Percentiles rank a stretch among this genome's conserved stretches.
These are phyloP conservation scores for Tuber melanosporum DNA, from an alignment of 495 filamentous ascomycete genomes.

Conservation along the genomic window DNA sequence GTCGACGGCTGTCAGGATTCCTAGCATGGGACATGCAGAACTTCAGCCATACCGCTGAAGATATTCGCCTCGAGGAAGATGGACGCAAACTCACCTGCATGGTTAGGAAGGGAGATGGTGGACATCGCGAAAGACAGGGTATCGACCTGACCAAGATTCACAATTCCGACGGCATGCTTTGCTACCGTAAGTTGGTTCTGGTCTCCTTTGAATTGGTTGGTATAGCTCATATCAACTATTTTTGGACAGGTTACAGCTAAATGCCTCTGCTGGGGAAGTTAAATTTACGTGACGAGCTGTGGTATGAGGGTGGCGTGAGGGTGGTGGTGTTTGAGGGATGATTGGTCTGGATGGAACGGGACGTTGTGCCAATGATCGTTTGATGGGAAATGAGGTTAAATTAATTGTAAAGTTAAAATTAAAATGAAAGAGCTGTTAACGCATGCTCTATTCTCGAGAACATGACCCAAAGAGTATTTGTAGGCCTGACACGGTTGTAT, in stretches of 20 bases:
- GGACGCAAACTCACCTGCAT: constrained; percentile 19
- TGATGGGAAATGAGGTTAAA: neutral
- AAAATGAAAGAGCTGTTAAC: neutral
- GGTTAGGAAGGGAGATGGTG: constrained; percentile 2
- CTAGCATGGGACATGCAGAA: constrained; percentile 18
- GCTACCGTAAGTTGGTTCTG: neutral
- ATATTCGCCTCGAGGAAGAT: constrained; percentile 13
- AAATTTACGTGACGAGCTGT: neutral
- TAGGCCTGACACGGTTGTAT: neutral
- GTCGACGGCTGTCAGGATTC: constrained; percentile 14
- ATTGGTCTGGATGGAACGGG: neutral
- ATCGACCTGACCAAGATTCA: constrained; percentile 19
- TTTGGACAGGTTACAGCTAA: neutral
- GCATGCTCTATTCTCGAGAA: constrained; percentile 2
- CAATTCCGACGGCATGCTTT: neutral
- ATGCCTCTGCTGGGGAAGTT: neutral
- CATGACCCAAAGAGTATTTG: neutral
- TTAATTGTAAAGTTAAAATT: neutral
- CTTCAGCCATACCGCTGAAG: constrained; percentile 5
- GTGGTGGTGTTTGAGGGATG: neutral
- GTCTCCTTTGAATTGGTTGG: neutral
- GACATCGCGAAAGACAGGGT: constrained; percentile 14
- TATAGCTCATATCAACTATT: neutral
- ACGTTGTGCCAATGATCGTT: neutral
- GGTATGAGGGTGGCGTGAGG: neutral